Evolutionary conservation across 1,139 yeast genomes (phyloP).

Genomic region (Debaryomyces psychrophilus): DNA sequence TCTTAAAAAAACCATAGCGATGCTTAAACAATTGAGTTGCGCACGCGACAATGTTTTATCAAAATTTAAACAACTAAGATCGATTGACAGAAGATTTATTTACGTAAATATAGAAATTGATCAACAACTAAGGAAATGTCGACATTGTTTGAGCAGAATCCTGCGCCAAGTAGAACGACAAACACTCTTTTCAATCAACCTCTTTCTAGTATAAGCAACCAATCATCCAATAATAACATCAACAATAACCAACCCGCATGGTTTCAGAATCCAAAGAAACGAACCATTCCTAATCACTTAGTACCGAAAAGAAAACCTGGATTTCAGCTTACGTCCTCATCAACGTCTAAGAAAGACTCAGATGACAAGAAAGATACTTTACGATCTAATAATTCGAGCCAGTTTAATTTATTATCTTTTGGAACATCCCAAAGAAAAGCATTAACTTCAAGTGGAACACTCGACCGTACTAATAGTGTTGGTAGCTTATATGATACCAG

Average conservation of each 20-base stretch:
- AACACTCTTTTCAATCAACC: conserved; percentile 6
- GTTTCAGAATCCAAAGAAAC: conserved; percentile 57
- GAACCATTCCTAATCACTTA: conserved; percentile 61
- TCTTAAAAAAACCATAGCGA: background rate
- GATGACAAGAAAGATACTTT: conserved; percentile 16
- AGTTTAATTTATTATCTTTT: conserved; percentile 44
- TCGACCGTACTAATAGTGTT: conserved; percentile 23
- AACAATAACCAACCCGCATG: conserved; percentile 41
- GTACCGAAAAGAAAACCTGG: conserved; percentile 49
- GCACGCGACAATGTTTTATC: conserved; percentile 1
- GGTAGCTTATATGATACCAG: conserved; percentile 25
- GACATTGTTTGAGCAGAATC: conserved; percentile 14
- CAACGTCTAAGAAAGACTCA: conserved; percentile 26
- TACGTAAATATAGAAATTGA: background rate
- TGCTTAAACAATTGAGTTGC: conserved; percentile 1
- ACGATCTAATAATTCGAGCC: conserved; percentile 23
- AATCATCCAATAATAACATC: conserved; percentile 1
- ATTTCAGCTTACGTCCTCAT: conserved; percentile 36
- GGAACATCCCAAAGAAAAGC: conserved; percentile 36
- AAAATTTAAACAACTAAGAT: background rate
- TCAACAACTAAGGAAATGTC: conserved; percentile 11
- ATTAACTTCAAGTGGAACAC: conserved; percentile 19
- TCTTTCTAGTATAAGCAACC: conserved; percentile 8
- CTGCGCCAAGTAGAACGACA: conserved; percentile 8
- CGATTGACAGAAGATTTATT: background rate